A percentile compares a stretch with the other conserved stretches of the same genome.
Evolutionary conservation across 192 early-diverging fungal species (phyloP).

Genomic region (Coemansia sp.): DNA sequence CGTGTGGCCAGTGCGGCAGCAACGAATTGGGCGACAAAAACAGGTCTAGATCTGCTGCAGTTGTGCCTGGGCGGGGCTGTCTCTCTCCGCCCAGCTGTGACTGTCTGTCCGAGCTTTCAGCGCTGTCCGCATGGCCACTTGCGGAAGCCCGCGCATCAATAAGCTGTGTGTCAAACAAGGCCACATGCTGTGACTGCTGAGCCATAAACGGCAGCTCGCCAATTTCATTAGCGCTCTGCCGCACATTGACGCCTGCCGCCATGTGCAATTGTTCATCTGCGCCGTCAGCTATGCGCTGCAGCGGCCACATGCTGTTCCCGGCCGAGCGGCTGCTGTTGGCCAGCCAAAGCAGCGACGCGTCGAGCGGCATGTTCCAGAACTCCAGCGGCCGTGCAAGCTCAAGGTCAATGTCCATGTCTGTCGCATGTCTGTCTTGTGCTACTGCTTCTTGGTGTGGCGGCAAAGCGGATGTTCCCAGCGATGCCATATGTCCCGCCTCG

Average conservation of each 20-base stretch:
- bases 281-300: neutral
- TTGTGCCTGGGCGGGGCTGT: neutral
- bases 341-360: slow-evolving; percentile 25
- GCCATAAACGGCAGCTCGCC: slow-evolving; percentile 20
- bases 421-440: neutral
- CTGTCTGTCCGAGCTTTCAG: neutral
- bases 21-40: slow-evolving; percentile 39
- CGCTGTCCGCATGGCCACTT: slow-evolving; percentile 2
- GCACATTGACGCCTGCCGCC: neutral
- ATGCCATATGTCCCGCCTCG: neutral
- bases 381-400: slow-evolving; percentile 52
- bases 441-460: slow-evolving; percentile 18
- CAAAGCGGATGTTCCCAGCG: slow-evolving; percentile 5
- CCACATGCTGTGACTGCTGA: slow-evolving; percentile 20
- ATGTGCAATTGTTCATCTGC: neutral
- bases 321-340: slow-evolving; percentile 6
- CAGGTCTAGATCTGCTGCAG: slow-evolving; percentile 15
- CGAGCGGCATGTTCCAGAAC: slow-evolving; percentile 30
- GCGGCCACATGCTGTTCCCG: neutral
- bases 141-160: slow-evolving; percentile 49
- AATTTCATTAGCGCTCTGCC: slow-evolving; percentile 8
- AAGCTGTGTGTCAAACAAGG: slow-evolving; percentile 34
- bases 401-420: slow-evolving; percentile 10
- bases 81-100: no score
- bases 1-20: slow-evolving; percentile 44